Percentiles rank a stretch among this genome's conserved stretches.
These are phyloP conservation scores for Leccinum subtestaceum DNA, from an alignment of 768 basidiomycete genomes.

Conservation along the genomic window DNA sequence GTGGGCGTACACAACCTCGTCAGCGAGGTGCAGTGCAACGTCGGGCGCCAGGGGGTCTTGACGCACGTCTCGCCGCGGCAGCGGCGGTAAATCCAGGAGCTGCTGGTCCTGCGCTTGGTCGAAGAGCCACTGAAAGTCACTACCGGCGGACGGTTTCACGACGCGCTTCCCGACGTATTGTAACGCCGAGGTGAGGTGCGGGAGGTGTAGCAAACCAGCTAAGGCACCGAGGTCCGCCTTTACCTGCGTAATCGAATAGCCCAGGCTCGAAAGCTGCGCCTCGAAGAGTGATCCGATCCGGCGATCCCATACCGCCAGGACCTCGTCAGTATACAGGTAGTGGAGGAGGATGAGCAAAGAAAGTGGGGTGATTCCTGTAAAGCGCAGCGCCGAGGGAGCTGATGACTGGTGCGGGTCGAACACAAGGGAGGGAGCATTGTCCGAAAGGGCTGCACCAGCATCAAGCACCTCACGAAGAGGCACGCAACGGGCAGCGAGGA, in stretches of 20 bases:
- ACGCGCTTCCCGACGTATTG: conserved; percentile 58
- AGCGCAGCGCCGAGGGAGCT: conserved; percentile 13
- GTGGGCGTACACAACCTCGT: conserved; percentile 63
- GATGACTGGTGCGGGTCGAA: conserved; percentile 10
- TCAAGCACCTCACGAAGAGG: conserved; percentile 44
- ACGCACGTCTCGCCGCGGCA: conserved; percentile 4
- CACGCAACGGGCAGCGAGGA: conserved; percentile 61
- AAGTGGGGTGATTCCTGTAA: conserved; percentile 61
- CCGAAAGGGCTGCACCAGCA: conserved; percentile 29
- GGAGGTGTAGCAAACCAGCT: conserved; percentile 58
- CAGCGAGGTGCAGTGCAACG: conserved; percentile 67
- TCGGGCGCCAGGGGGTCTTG: conserved; percentile 51
- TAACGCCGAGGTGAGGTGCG: conserved; percentile 50
- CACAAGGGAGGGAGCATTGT: conserved; percentile 30
- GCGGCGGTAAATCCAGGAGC: not conserved
- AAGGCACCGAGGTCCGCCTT: conserved; percentile 62
- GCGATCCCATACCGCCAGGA: conserved; percentile 82
- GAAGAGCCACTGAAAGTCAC: conserved; percentile 53
- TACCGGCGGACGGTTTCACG: conserved; percentile 45
- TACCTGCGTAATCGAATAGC: conserved; percentile 45
- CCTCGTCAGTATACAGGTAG: conserved; percentile 86
- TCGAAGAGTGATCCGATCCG: conserved; percentile 52
- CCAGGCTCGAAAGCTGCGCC: conserved; percentile 37
- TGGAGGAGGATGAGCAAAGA: conserved; percentile 72
- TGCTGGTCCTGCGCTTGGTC: conserved; percentile 18